These are phyloP conservation scores for Gamsiella multidivaricata DNA, from an alignment of 192 early-diverging fungal species.

Conservation along the genomic window DNA sequence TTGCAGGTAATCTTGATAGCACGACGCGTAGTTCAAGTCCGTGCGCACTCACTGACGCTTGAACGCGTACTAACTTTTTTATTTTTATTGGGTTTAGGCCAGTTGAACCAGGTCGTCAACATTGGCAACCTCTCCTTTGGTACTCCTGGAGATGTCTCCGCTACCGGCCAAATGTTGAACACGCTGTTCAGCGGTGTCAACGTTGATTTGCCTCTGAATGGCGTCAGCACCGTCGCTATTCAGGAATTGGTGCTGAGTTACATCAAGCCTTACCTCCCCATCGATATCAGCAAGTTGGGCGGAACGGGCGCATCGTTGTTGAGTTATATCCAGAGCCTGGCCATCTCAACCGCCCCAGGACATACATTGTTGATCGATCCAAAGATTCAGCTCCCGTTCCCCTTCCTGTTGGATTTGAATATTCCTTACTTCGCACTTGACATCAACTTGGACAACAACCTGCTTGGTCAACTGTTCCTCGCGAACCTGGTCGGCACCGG, in stretches of 20 bases:
- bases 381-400: constrained; percentile 14
- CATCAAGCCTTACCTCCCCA: constrained; percentile 29
- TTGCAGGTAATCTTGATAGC: no score
- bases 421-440: constrained; percentile 28
- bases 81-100: constrained; percentile 2
- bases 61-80: no score
- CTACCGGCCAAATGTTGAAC: constrained; percentile 17
- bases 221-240: constrained; percentile 26
- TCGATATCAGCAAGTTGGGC: constrained; percentile 19
- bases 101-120: constrained; percentile 25
- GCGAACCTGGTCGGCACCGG: constrained; percentile 19
- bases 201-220: constrained; percentile 13
- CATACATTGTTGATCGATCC: constrained; percentile 23
- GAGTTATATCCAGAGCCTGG: constrained; percentile 10
- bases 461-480: constrained; percentile 13
- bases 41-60: no score
- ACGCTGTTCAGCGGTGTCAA: constrained; percentile 17
- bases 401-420: constrained; percentile 21
- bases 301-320: constrained; percentile 3
- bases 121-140: constrained; percentile 30
- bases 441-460: constrained; percentile 22
- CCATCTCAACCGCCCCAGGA: constrained; percentile 26
- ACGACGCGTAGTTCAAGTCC: no score
- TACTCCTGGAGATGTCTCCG: not conserved
- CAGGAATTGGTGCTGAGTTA: constrained; percentile 6